These are phyloP conservation scores for Mortierella hygrophila DNA, from an alignment of 192 early-diverging fungal species.

Conservation along the genomic window DNA sequence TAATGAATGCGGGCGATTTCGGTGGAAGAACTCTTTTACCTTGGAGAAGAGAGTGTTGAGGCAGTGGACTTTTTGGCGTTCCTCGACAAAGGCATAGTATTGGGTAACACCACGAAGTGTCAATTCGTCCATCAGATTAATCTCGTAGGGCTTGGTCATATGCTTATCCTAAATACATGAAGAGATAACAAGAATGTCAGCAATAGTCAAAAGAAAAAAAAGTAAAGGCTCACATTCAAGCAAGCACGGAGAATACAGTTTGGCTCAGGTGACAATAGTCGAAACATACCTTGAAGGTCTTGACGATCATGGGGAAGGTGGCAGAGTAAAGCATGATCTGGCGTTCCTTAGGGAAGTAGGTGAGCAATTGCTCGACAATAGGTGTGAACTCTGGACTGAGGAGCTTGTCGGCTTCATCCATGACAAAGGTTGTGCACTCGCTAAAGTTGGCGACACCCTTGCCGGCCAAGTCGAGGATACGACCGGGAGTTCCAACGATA, in stretches of 20 bases:
- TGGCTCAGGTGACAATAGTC: background rate
- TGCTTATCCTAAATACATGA: constrained; percentile 78
- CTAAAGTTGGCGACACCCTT: constrained; percentile 94
- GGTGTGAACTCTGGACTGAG: constrained; percentile 98
- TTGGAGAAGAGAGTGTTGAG: constrained; percentile 95
- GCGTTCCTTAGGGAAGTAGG: constrained; percentile 87
- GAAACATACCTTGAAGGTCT: constrained; percentile 83
- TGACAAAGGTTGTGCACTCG: constrained; percentile 92
- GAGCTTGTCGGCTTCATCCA: constrained; percentile 99
- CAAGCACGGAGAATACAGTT: background rate
- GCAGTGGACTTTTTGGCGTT: constrained; percentile 98
- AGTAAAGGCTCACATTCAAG: background rate
- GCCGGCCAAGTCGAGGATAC: constrained; percentile 95
- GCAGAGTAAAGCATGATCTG: constrained; percentile 98
- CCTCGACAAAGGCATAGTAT: constrained; percentile 99
- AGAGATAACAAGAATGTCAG: background rate
- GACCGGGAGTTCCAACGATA: constrained; percentile 96
- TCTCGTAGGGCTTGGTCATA: constrained; percentile 96
- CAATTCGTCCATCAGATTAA: constrained; percentile 99
- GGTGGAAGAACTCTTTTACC: constrained; percentile 52
- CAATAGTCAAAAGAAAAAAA: background rate
- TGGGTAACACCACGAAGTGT: constrained; percentile 98
- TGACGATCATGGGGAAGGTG: constrained; percentile 98
- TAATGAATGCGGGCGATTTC: background rate
- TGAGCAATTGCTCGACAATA: constrained; percentile 96